These are phyloP conservation scores for Themeda triandra DNA, from an alignment of 176 grass and related monocot species.

Conservation along the genomic window DNA sequence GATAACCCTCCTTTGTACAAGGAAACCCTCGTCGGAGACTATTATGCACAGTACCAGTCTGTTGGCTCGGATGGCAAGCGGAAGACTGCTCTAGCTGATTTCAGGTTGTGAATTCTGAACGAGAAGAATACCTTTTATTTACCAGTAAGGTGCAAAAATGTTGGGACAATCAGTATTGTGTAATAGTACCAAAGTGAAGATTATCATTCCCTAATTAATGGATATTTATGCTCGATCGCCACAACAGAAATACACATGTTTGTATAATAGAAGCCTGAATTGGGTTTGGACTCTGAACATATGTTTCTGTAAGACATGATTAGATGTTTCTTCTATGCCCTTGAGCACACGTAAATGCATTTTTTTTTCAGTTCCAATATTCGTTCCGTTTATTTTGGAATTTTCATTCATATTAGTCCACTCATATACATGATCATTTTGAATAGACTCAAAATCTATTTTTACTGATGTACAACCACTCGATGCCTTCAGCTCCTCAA, in stretches of 20 bases:
- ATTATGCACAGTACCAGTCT: constrained; percentile 1
- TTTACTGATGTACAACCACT: not conserved
- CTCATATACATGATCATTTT: not conserved
- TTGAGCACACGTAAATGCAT: not conserved
- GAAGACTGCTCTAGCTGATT: constrained; percentile 32
- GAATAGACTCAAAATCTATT: not conserved
- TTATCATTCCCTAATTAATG: not conserved
- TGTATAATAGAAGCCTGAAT: not conserved
- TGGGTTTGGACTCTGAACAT: not conserved
- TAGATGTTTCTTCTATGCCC: not conserved
- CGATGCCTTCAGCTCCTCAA: not conserved
- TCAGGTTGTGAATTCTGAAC: constrained; percentile 35
- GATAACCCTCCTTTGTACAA: constrained; percentile 39
- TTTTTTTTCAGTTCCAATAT: not conserved
- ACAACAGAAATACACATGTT: not conserved
- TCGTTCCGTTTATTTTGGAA: not conserved
- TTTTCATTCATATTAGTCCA: not conserved
- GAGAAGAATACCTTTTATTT: not conserved
- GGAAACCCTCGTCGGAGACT: constrained; percentile 45
- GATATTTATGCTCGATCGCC: not conserved
- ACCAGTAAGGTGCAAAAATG: not conserved
- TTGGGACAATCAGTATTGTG: not conserved
- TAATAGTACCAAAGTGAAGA: not conserved
- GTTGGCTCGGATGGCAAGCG: constrained; percentile 32
- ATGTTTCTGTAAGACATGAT: not conserved